These are phyloP conservation scores for Coelastrella sp. DNA, from an alignment of 139 green algal species.

Conservation along the genomic window DNA sequence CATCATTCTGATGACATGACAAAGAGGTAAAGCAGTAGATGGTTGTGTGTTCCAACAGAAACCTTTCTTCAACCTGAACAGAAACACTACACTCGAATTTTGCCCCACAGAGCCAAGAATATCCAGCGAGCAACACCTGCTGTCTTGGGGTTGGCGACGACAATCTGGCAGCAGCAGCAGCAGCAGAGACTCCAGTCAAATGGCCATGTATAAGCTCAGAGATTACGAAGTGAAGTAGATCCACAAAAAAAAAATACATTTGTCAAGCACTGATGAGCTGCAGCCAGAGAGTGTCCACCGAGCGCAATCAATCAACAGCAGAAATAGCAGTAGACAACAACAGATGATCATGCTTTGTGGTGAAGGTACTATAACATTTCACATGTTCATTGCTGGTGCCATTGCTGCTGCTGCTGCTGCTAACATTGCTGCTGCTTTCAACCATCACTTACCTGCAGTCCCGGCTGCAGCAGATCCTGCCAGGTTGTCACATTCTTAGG, in stretches of 20 bases:
- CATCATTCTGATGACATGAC: no score
- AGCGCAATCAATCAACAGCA: neutral
- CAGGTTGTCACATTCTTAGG: slow-evolving; percentile 80
- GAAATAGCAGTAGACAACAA: neutral
- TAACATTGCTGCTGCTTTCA: neutral
- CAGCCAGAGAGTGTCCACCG: no score
- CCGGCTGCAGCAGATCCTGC: slow-evolving; percentile 75
- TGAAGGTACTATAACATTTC: neutral
- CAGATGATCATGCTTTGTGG: neutral
- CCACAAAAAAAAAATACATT: no score
- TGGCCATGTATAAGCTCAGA: neutral
- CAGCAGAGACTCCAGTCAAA: neutral
- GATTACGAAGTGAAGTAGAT: no score
- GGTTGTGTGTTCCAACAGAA: no score
- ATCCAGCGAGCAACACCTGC: slow-evolving; percentile 90
- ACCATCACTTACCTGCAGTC: slow-evolving; percentile 54
- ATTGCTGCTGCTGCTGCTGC: no score
- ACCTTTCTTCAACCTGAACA: no score
- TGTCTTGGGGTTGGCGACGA: slow-evolving; percentile 92
- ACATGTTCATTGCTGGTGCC: no score
- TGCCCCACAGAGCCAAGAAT: slow-evolving; percentile 91
- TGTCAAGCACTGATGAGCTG: no score
- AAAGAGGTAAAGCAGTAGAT: no score
- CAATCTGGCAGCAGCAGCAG: slow-evolving; percentile 47
- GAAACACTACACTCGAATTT: no score